Conservation (phyloP, 2,329 filamentous ascomycete species). For the Pseudogymnoascus sp. region DNA sequence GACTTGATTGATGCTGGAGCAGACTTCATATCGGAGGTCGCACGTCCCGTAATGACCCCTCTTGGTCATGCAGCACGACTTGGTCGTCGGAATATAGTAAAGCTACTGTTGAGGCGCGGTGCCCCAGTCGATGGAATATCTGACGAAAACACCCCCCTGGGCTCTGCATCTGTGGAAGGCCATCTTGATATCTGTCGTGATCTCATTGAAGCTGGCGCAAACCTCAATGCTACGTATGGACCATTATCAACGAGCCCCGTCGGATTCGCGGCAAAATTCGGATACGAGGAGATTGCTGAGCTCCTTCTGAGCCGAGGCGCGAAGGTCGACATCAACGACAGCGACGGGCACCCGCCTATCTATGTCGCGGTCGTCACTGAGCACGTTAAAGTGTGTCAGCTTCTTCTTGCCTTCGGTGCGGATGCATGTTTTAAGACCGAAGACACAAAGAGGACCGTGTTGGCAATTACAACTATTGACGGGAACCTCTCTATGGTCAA, state of each 20-base stretch:
- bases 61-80: not conserved
- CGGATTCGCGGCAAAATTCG: not conserved
- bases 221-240: not conserved
- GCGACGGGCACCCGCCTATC: not conserved
- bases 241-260: not conserved
- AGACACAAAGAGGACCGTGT: not conserved
- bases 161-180: not conserved
- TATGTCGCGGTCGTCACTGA: not conserved
- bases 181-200: not conserved
- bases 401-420: not conserved
- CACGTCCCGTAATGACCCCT: not conserved
- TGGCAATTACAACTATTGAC: not conserved
- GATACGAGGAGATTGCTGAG: not conserved
- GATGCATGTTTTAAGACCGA: not conserved
- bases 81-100: not conserved
- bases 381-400: not conserved
- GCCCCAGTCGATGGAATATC: not conserved
- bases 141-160: not conserved
- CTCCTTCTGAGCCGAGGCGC: not conserved
- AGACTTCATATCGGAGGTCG: slow-evolving; percentile 1
- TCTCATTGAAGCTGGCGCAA: not conserved
- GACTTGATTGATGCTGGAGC: not conserved
- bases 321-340: not conserved
- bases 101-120: not conserved
- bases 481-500: slow-evolving; percentile 1